A percentile compares a stretch with the other conserved stretches of the same genome.
phyloP scores from a whole-genome alignment of 208 protist genomes.

The Trypanosomatidae sp. region DNA sequence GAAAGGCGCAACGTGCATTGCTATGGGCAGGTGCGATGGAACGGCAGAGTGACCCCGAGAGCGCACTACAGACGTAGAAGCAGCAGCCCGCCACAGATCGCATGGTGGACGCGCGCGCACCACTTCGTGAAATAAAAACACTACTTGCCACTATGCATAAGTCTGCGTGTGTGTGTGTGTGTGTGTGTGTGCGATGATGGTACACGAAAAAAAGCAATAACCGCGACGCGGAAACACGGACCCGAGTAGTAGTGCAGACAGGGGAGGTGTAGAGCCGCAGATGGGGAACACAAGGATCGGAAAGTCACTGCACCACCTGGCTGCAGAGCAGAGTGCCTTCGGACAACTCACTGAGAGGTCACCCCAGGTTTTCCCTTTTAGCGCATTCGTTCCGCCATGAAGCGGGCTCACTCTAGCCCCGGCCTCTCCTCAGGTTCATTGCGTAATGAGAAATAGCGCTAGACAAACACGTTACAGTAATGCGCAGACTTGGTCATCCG shows the following conservation, averaged over 20 bases:
- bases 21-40: background rate
- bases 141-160: background rate
- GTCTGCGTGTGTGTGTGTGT: background rate
- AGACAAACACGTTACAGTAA: background rate
- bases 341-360: background rate
- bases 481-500: background rate
- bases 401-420: too few relatives aligned
- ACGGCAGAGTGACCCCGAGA: background rate
- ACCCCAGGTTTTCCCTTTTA: background rate
- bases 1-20: background rate
- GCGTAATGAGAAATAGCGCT: background rate
- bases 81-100: background rate
- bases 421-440: background rate
- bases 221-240: background rate
- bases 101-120: background rate
- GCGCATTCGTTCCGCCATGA: background rate
- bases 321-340: background rate
- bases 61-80: background rate
- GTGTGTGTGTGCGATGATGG: background rate
- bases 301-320: background rate
- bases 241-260: background rate
- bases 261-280: background rate
- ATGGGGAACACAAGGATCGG: background rate
- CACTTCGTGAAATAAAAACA: background rate
- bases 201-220: background rate